A percentile compares a stretch with the other conserved stretches of the same genome.
Conservation (phyloP, 352 stramenopile genomes). For the Phytopythium montanum region DNA sequence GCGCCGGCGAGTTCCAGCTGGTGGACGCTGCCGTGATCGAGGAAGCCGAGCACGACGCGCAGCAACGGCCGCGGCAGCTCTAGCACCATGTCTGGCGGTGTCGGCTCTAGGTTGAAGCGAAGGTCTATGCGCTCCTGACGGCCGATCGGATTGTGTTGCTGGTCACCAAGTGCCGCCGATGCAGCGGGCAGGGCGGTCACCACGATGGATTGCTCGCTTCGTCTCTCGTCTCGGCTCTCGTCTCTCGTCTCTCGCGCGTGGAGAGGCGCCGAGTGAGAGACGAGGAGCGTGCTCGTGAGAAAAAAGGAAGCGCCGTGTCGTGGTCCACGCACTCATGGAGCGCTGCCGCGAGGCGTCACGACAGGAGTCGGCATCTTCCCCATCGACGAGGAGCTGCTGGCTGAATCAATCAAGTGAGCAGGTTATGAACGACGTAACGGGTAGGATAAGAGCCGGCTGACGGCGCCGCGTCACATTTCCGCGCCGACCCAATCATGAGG, state of each 20-base stretch:
- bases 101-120: background rate
- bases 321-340: background rate
- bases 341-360: background rate
- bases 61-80: constrained; percentile 45
- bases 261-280: background rate
- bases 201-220: background rate
- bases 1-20: constrained; percentile 19
- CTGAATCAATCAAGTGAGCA: constrained; percentile 5
- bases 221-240: too few species aligned
- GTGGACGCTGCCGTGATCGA: constrained; percentile 56
- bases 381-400: background rate
- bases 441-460: background rate
- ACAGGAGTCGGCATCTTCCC: background rate
- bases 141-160: background rate
- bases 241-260: too few species aligned
- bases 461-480: constrained; percentile 6
- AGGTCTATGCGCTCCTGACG: background rate
- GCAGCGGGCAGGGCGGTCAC: background rate
- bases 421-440: background rate
- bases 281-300: background rate
- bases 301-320: background rate
- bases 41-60: constrained; percentile 45
- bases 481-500: too few species aligned
- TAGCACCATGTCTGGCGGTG: constrained; percentile 8
- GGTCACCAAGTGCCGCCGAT: background rate